Base-by-base conservation (phyloP, 257 asterid species). In the Jacaranda mimosifolia region DNA sequence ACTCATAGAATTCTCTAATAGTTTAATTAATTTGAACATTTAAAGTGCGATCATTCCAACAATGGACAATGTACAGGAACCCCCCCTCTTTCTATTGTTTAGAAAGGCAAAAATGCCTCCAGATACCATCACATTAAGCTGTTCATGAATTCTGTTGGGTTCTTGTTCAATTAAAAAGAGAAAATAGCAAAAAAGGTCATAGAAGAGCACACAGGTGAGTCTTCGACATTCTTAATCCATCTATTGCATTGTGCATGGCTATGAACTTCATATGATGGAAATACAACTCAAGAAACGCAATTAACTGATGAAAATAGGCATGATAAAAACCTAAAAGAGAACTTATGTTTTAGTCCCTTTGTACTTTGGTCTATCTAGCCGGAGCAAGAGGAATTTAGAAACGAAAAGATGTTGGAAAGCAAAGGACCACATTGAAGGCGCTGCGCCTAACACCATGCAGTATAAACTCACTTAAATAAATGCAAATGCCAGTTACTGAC, bases 401-500 rank as follows among this genome's bases (percentile, higher is more conserved):
- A 11, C n/a, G 66, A 38, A 75, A 64, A 15, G 40, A 35, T 53
- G 49, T 40, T 17, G 36, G 17, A 43, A 59, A 43, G 32, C 43
- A 38, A 13, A 36, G 45, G 45, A 12, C 57, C 63, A 2, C 75
- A 58, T 2, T 18, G n/a, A 32, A 60, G 67, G 45, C 4, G 9
- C 45, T 3, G 45, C 7, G 17, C 17, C 45, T 35, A 12, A 35
- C 18, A 51, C 56, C 53, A 63, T 35, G 12, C 62, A n/a, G 73
- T 51, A 32, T 57, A 45, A n/a, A 73, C 49, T 55, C 45, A 26
- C 64, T 66, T 13, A 6, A 69, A 38, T 38, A 17, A 65, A 59
- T 63, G 52, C 32, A 78, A 59, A 60, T 43, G 73, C 42, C 53
- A 75, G 68, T 55, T 60, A 39, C 57, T 79, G 17, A 91, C 96